Conservation (phyloP, 257 asterid genomes). For the Verbena officinalis region DNA sequence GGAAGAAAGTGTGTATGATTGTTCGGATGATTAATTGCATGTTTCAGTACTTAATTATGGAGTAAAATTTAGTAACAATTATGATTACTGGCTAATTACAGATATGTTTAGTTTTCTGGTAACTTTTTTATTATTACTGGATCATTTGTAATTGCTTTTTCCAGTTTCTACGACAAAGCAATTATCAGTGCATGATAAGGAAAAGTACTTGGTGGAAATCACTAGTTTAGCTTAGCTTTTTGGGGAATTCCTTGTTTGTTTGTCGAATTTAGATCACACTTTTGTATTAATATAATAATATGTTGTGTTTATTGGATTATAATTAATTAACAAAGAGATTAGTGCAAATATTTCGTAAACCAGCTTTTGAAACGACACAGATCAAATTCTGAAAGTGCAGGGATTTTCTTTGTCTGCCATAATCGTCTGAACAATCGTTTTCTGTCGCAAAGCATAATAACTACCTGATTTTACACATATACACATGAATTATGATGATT, state of each 20-base stretch:
- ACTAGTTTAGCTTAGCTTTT: background rate
- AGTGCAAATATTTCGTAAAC: background rate
- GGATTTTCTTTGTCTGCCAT: constrained; percentile 52
- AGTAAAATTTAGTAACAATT: constrained; percentile 18
- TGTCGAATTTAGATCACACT: too few species aligned
- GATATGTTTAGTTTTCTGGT: background rate
- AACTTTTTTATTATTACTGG: constrained; percentile 14
- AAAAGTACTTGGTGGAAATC: too few species aligned
- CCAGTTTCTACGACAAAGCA: too few species aligned
- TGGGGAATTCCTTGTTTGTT: too few species aligned
- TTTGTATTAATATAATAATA: too few species aligned
- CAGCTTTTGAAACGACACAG: constrained; percentile 31
- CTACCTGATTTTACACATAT: constrained; percentile 8
- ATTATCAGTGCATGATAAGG: too few species aligned
- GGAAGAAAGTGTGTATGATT: constrained; percentile 30
- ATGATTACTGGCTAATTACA: background rate
- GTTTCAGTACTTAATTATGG: constrained; percentile 30
- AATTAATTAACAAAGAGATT: background rate
- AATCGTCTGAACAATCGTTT: constrained; percentile 36
- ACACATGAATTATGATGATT: too few species aligned
- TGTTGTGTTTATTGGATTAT: too few species aligned
- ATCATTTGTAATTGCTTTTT: constrained; percentile 29
- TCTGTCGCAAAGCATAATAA: constrained; percentile 37
- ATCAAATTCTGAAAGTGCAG: constrained; percentile 29
- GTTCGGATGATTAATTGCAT: constrained; percentile 32